A percentile compares a stretch with the other conserved stretches of the same genome.
phyloP scores from a whole-genome alignment of 2,329 filamentous ascomycete genomes.

The Neopestalotiopsis rosae region DNA sequence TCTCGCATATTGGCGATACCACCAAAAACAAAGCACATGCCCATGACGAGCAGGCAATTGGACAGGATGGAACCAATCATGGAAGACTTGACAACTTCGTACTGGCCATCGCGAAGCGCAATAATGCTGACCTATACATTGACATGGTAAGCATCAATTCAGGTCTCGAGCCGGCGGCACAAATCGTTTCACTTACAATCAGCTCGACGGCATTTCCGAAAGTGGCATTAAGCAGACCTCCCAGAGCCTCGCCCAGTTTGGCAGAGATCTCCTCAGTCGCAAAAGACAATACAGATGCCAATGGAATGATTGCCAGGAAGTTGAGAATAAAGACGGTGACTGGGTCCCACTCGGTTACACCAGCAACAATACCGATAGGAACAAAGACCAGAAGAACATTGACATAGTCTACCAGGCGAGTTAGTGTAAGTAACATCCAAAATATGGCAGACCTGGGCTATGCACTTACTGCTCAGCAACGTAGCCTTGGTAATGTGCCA shows the following conservation, averaged over 20 bases:
- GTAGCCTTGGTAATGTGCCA: slow-evolving; percentile 65
- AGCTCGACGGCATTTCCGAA: slow-evolving; percentile 83
- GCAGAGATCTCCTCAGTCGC: slow-evolving; percentile 78
- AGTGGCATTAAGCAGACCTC: slow-evolving; percentile 76
- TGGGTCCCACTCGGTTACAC: slow-evolving; percentile 65
- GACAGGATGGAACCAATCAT: slow-evolving; percentile 97
- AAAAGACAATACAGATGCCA: slow-evolving; percentile 76
- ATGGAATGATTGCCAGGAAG: slow-evolving; percentile 80
- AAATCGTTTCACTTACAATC: slow-evolving; percentile 59
- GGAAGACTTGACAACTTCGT: slow-evolving; percentile 95
- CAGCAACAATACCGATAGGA: slow-evolving; percentile 73
- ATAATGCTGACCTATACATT: slow-evolving; percentile 81
- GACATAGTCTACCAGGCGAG: slow-evolving; percentile 53
- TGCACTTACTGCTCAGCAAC: slow-evolving; percentile 61
- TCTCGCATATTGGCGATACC: slow-evolving; percentile 68
- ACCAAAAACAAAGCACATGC: slow-evolving; percentile 80
- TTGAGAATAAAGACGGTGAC: slow-evolving; percentile 76
- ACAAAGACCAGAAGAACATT: slow-evolving; percentile 78
- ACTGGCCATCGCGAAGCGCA: slow-evolving; percentile 82
- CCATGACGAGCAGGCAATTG: slow-evolving; percentile 87
- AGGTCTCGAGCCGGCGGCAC: background rate
- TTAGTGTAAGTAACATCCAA: background rate
- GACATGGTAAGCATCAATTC: background rate
- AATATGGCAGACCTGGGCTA: background rate
- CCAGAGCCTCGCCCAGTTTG: slow-evolving; percentile 75